A percentile compares a stretch with the other conserved stretches of the same genome.
phyloP scores from a whole-genome alignment of 371 early-diverging fungal species.

The Coemansia sp. region DNA sequence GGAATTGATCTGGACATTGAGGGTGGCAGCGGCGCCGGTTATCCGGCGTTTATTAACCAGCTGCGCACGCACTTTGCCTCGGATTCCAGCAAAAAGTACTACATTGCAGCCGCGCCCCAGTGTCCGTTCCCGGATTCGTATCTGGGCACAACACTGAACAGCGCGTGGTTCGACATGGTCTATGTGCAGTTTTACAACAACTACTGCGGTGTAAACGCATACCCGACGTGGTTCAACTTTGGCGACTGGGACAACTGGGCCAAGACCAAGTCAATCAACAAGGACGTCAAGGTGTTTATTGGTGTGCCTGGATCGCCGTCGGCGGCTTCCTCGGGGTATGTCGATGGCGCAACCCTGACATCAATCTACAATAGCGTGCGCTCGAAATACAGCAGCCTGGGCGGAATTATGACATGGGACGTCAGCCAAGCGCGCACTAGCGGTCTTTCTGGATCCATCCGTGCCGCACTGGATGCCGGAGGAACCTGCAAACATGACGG shows the following conservation, averaged over 20 bases:
- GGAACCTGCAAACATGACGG: conserved; percentile 21
- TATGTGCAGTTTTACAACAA: conserved; percentile 77
- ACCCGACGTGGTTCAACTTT: conserved; percentile 62
- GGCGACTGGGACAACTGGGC: conserved; percentile 70
- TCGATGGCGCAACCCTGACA: conserved; percentile 16
- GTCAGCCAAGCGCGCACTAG: conserved; percentile 40
- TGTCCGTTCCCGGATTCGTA: conserved; percentile 70
- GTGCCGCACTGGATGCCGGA: conserved; percentile 17
- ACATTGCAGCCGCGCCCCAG: conserved; percentile 71
- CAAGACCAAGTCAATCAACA: conserved; percentile 57
- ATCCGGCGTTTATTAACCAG: conserved; percentile 55
- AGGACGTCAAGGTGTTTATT: conserved; percentile 59
- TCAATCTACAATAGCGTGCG: conserved; percentile 37
- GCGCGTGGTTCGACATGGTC: conserved; percentile 63
- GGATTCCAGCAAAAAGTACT: conserved; percentile 53
- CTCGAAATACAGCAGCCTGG: conserved; percentile 55
- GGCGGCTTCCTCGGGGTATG: conserved; percentile 66
- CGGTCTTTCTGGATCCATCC: conserved; percentile 26
- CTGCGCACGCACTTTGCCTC: conserved; percentile 53
- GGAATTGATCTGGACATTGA: conserved; percentile 76
- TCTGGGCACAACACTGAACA: conserved; percentile 55
- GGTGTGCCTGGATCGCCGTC: conserved; percentile 62
- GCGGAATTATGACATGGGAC: conserved; percentile 72
- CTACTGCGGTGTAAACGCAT: conserved; percentile 59
- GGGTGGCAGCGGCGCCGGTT: conserved; percentile 58